These are phyloP conservation scores for Xylaria bambusicola DNA, from an alignment of 495 filamentous ascomycete species.

Conservation along the genomic window DNA sequence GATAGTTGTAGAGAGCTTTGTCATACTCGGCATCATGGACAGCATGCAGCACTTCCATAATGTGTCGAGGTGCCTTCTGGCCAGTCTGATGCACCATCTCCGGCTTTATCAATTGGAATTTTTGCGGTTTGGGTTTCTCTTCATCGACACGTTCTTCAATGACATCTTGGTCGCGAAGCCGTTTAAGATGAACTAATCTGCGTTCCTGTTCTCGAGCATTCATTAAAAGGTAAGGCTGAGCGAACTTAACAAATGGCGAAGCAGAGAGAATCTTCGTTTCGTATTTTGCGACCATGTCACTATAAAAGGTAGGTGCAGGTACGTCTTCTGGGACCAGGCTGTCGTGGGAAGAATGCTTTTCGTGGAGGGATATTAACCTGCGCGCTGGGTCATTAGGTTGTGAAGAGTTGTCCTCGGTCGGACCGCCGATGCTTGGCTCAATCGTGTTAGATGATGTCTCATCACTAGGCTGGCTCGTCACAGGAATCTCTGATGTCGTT, in stretches of 20 bases:
- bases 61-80: slow-evolving; percentile 73
- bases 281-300: slow-evolving; percentile 90
- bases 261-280: slow-evolving; percentile 91
- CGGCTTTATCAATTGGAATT: slow-evolving; percentile 87
- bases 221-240: slow-evolving; percentile 90
- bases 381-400: slow-evolving; percentile 15
- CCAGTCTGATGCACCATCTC: slow-evolving; percentile 88
- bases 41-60: slow-evolving; percentile 90
- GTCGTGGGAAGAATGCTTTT: slow-evolving; percentile 46
- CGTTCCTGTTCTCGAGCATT: slow-evolving; percentile 88
- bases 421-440: slow-evolving; percentile 13
- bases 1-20: slow-evolving; percentile 88
- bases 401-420: slow-evolving; percentile 13
- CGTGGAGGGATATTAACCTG: slow-evolving; percentile 46
- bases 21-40: slow-evolving; percentile 97
- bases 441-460: slow-evolving; percentile 1
- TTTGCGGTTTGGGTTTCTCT: slow-evolving; percentile 64
- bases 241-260: slow-evolving; percentile 94
- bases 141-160: slow-evolving; percentile 54
- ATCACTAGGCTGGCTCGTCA: slow-evolving; percentile 23
- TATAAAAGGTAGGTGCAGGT: slow-evolving; percentile 89
- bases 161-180: slow-evolving; percentile 76
- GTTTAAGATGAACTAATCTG: slow-evolving; percentile 74
- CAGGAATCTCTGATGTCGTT: slow-evolving; percentile 18
- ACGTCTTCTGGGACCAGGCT: slow-evolving; percentile 76